Evolutionary conservation across 129 eudicot genomes (phyloP), one percentile per base, ranked within the genome.

Genomic region (Erigeron canadensis): DNA sequence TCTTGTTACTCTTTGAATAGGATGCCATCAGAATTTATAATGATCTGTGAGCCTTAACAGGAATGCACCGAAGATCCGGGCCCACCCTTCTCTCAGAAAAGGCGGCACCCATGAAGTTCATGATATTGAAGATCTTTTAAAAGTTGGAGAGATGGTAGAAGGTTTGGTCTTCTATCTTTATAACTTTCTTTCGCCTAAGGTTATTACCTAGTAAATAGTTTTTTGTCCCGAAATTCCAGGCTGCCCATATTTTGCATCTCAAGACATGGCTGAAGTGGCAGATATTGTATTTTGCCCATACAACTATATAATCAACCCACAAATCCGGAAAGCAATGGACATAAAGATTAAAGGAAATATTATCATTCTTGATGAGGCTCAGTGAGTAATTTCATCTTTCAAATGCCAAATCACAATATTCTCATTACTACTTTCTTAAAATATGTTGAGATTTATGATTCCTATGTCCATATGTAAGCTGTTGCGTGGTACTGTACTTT

Each of bases 331-430:
- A 64, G 97, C 95, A 46, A 89, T 94, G 97, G 98, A 94, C 75
- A 79, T 89, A 75, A 86, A 84, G 81, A 84, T 89, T 66, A 72
- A 67, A 61, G 95, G 92, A 65, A 84, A 93, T 42, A 83, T 94
- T 60, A 79, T 94, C 65, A 89, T 94, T 87, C 89, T 94, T 81
- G 98, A 94, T 80, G 98, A 94, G 84, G 98, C 98, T 47, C 98
- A 94, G 98, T 94, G 87, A 56, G 98, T 86, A 51, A 53, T 74
- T 12, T 46, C 16, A 53, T 69, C 69, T 70, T 54, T 53, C 47
- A 64, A 63, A 16, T 53, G 17, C 21, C 62, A 66, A 75, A 75
- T 34, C 3, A 41, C n/a, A 5, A 28, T 68, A 54, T 2, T 55
- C 10, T 12, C 39, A n/a, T 76, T 47, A 39, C 64, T 40, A 65